Conservation (phyloP, 306 rosid species). For the Boehmeria nivea region DNA sequence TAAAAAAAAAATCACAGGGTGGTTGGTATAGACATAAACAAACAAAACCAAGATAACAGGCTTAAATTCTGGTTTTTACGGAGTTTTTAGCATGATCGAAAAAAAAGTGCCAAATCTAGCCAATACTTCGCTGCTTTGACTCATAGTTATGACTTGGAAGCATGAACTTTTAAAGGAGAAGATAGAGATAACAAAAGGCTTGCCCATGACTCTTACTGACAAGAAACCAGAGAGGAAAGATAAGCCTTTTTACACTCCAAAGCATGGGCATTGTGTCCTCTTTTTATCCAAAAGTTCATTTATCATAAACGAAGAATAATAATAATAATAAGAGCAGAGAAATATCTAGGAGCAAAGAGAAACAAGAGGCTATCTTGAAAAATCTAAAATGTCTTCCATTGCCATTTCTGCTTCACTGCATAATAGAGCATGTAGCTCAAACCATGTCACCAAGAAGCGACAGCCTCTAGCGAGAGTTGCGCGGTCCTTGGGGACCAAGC, state of each 20-base stretch:
- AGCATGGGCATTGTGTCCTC: conserved; percentile 17
- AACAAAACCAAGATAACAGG: too few species aligned
- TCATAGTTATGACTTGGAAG: too few species aligned
- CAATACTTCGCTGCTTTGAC: too few species aligned
- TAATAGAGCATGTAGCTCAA: conserved; percentile 19
- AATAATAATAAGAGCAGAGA: too few species aligned
- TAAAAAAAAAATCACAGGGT: too few species aligned
- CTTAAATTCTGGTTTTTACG: too few species aligned
- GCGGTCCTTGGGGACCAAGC: conserved; percentile 20
- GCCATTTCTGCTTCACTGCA: conserved; percentile 34
- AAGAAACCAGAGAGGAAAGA: conserved; percentile 10
- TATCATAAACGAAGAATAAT: too few species aligned
- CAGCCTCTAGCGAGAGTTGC: conserved; percentile 11
- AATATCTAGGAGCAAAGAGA: not conserved
- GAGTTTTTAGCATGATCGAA: too few species aligned
- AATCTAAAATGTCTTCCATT: conserved; percentile 31
- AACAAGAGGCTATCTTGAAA: not conserved
- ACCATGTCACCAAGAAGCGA: conserved; percentile 27
- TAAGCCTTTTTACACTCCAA: conserved; percentile 12
- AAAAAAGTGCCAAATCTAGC: too few species aligned
- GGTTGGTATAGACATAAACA: too few species aligned
- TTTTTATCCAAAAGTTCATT: conserved; percentile 12
- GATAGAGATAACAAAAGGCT: conserved; percentile 1
- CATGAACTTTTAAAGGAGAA: too few species aligned
- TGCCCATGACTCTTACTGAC: conserved; percentile 28